Conservation (phyloP, 768 basidiomycete genomes). For the Porpolomopsis calyptriformis region DNA sequence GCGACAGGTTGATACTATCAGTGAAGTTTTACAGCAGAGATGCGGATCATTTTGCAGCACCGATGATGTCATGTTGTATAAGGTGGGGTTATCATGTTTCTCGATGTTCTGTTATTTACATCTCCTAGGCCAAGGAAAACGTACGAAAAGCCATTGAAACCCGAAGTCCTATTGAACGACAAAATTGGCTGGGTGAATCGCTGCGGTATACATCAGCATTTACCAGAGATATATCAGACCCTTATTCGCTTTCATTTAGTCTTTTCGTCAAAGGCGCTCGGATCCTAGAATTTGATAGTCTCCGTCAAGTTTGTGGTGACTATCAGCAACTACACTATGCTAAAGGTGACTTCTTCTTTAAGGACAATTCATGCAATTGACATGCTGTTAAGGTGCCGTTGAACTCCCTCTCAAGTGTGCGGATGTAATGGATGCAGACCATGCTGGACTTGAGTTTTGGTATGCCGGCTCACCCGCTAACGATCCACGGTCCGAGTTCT, state of each 20-base stretch:
- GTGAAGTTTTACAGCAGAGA: conserved; percentile 85
- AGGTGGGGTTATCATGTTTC: conserved; percentile 37
- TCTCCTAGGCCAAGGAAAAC: conserved; percentile 77
- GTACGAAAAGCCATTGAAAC: conserved; percentile 83
- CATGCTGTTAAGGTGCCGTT: conserved; percentile 51
- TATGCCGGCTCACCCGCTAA: conserved; percentile 42
- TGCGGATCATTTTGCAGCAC: conserved; percentile 98
- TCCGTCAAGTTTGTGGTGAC: conserved; percentile 80
- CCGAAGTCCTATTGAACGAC: conserved; percentile 58
- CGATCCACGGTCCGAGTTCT: conserved; percentile 49
- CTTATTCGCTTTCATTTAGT: conserved; percentile 28
- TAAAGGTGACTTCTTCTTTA: conserved; percentile 40
- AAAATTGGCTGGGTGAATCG: conserved; percentile 77
- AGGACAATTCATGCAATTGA: neutral
- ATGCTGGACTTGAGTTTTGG: conserved; percentile 70
- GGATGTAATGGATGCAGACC: conserved; percentile 63
- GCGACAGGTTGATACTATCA: conserved; percentile 85
- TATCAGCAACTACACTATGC: conserved; percentile 80
- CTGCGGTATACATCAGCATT: conserved; percentile 45
- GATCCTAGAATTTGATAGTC: conserved; percentile 72
- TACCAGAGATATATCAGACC: neutral
- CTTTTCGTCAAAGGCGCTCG: conserved; percentile 83
- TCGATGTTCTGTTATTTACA: conserved; percentile 4
- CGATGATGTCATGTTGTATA: conserved; percentile 96
- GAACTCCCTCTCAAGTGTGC: conserved; percentile 82